Base-by-base conservation (phyloP, 2,329 filamentous ascomycete genomes). In the Penicillium olsonii region DNA sequence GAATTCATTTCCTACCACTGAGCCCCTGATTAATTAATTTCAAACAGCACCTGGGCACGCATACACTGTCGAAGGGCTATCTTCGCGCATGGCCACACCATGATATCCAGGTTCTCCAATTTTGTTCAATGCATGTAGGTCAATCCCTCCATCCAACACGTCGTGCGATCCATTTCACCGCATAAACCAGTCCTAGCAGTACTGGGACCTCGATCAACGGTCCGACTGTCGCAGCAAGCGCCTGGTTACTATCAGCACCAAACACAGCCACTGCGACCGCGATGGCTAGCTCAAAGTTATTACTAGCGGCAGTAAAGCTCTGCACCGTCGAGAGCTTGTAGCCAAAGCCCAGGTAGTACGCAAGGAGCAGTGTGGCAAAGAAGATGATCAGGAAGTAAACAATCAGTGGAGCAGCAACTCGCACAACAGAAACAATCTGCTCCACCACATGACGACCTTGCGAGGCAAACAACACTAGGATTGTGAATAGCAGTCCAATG, bases 261-360 rank as follows among this genome's bases (percentile, higher is more conserved):
- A 87, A 95, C 0, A 87, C 87, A 0, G 90, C 87, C 3, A 95
- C 85, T 0, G 88, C 88, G 0, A 96, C 90, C 0, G 90, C 90
- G 70, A 96, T 95, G 0, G 91, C 90, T 19, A 96, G 75, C 74
- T 96, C 91, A 63, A 96, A 96, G 66, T 96, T 95, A 65, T 96
- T 96, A 67, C 90, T 95, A 1, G 89, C 88, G 0, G 90, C 92
- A 0, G 89, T 95, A 62, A 95, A 94, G 64, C 88, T 91, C 71
- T 95, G 90, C 2, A 90, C 92, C 10, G 81, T 79, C 1, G 81
- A 80, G 1, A 91, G 67, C 29, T 79, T 78, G 65, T 95, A 95
- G 0, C 83, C 84, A 50, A 91, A 91, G 0, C 89, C 87, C n/a
- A 87, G 71, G n/a, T 76, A 79, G 41, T 79, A 76, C 3, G 83